Conservation (phyloP, 345 rosid genomes). For the Lepidium africanum region DNA sequence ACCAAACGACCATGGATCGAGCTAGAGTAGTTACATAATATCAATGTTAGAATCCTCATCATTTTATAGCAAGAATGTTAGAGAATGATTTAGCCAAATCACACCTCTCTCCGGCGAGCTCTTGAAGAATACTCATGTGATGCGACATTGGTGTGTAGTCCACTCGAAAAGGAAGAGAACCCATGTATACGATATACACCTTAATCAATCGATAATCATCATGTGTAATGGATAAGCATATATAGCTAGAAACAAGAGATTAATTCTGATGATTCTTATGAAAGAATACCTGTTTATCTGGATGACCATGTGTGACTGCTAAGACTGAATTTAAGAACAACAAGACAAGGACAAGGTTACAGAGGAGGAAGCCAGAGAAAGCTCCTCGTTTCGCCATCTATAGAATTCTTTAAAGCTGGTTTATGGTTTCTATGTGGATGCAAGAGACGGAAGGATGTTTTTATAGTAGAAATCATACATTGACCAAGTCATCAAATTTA, state of each 20-base stretch:
- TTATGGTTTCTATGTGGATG: not conserved
- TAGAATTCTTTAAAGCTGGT: not conserved
- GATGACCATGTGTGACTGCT: constrained; percentile 4
- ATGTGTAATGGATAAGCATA: not conserved
- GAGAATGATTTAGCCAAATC: not conserved
- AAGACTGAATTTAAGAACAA: not conserved
- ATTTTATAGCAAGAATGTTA: not conserved
- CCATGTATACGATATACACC: constrained; percentile 23
- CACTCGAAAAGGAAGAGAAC: constrained; percentile 18
- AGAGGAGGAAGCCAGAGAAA: not conserved
- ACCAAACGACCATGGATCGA: constrained; percentile 23
- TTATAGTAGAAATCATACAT: not conserved
- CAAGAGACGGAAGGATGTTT: not conserved
- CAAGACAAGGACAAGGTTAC: not conserved
- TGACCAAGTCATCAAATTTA: not conserved
- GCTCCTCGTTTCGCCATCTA: constrained; percentile 4
- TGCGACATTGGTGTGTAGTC: constrained; percentile 21
- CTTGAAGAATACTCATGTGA: constrained; percentile 34
- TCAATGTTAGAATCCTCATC: not conserved
- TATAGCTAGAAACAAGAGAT: not conserved
- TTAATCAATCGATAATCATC: not conserved
- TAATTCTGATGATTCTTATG: not conserved
- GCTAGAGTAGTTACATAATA: constrained; percentile 1
- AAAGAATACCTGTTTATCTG: not conserved
- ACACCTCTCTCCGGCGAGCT: constrained; percentile 20